These are phyloP conservation scores for Geranium brycei DNA, from an alignment of 345 rosid genomes.

Conservation along the genomic window DNA sequence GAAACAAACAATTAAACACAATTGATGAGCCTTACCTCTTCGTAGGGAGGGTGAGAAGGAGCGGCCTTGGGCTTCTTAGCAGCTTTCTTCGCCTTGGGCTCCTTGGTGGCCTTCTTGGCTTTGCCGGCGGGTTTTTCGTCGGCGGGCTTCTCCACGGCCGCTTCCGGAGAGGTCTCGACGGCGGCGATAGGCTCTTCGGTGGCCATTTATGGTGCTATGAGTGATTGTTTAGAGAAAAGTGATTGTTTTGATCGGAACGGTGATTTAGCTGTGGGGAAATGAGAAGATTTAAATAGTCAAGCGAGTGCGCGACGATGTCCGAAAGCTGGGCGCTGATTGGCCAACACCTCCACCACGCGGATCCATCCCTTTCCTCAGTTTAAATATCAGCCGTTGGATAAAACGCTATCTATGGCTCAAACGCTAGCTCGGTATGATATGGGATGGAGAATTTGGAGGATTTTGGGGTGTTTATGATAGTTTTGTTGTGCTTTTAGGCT, in stretches of 20 bases:
- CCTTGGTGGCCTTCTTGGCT: conserved; percentile 35
- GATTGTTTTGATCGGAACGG: conserved; percentile 6
- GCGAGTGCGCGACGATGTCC: conserved; percentile 22
- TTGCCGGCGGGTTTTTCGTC: conserved; percentile 15
- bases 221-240: neutral
- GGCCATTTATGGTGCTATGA: conserved; percentile 18
- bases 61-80: conserved; percentile 24
- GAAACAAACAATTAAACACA: too few species aligned
- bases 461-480: conserved; percentile 8
- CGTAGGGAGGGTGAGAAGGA: conserved; percentile 55
- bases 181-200: conserved; percentile 36
- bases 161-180: conserved; percentile 15
- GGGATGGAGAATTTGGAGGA: conserved; percentile 12
- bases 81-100: conserved; percentile 36
- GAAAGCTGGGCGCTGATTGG: conserved; percentile 43
- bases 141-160: conserved; percentile 10
- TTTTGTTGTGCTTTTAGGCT: conserved; percentile 65
- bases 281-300: conserved; percentile 46
- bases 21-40: conserved; percentile 34
- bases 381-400: conserved; percentile 53
- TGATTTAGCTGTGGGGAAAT: conserved; percentile 9
- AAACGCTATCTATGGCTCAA: conserved; percentile 28
- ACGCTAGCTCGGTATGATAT: conserved; percentile 4
- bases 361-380: conserved; percentile 30
- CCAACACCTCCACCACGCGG: conserved; percentile 22